Evolutionary conservation across 805 yeast genomes (phyloP).

Genomic region (Candida ficus): DNA sequence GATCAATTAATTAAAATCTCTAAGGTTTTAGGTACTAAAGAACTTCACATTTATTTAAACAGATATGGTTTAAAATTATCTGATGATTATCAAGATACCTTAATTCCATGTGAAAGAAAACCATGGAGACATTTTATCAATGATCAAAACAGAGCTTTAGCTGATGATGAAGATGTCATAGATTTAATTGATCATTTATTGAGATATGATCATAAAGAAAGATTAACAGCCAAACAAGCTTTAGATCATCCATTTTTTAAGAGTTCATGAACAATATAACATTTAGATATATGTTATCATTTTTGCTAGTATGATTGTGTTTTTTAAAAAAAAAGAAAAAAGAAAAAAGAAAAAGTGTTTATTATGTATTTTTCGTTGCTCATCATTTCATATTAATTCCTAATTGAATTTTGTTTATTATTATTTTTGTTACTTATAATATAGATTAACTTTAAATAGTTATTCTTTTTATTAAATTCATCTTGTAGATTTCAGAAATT

Average conservation of each 20-base stretch:
- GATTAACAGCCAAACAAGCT: conserved; percentile 86
- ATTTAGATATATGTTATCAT: background rate
- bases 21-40: conserved; percentile 82
- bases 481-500: too few relatives aligned
- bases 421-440: too few relatives aligned
- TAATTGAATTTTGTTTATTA: background rate
- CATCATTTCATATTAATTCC: background rate
- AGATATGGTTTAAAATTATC: conserved; percentile 72
- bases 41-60: conserved; percentile 57
- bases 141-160: conserved; percentile 61
- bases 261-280: conserved; percentile 17
- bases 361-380: background rate
- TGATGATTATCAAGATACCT: conserved; percentile 68
- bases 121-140: conserved; percentile 85
- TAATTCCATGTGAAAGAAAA: conserved; percentile 66
- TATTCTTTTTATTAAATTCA: too few relatives aligned
- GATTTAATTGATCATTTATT: conserved; percentile 78
- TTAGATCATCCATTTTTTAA: conserved; percentile 55
- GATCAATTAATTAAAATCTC: conserved; percentile 91
- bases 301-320: too few relatives aligned
- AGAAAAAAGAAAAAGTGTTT: too few relatives aligned
- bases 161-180: conserved; percentile 62
- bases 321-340: too few relatives aligned
- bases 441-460: too few relatives aligned
- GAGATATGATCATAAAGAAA: conserved; percentile 82